Conservation (phyloP, 139 green algal species). For the Chlamydomonas incerta region DNA sequence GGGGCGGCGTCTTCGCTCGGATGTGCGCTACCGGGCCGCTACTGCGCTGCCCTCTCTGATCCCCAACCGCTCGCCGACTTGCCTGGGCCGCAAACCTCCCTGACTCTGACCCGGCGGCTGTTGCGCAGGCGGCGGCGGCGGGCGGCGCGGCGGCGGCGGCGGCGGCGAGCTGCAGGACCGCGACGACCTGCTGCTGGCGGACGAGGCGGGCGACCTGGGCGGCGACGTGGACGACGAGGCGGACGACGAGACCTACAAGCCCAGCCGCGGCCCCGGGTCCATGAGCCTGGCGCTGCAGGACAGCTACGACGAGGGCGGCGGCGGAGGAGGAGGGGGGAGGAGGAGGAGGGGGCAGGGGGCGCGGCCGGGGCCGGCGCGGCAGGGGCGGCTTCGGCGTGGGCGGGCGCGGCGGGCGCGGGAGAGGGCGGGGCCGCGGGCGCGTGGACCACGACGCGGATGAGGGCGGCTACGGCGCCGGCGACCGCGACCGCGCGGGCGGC, state of each 20-base stretch:
- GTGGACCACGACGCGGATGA: not conserved
- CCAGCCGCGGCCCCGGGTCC: conserved; percentile 29
- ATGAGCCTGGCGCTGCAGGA: conserved; percentile 1
- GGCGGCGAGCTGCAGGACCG: conserved; percentile 46
- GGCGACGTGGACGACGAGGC: conserved; percentile 47
- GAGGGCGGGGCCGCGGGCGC: conserved; percentile 12
- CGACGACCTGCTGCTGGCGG: conserved; percentile 66
- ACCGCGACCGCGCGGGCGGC: not conserved
- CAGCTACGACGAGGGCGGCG: conserved; percentile 32
- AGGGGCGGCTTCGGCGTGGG: conserved; percentile 10
- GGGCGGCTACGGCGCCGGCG: not conserved
- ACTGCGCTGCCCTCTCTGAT: too few species aligned
- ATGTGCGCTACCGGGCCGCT: too few species aligned
- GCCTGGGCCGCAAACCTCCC: too few species aligned
- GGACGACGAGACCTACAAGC: conserved; percentile 39
- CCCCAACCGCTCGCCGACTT: too few species aligned
- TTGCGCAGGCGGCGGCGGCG: too few species aligned
- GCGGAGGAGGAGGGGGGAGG: not conserved
- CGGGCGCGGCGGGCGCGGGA: conserved; percentile 25
- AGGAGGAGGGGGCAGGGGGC: not conserved
- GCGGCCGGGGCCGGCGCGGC: conserved; percentile 6
- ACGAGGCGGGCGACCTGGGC: conserved; percentile 54
- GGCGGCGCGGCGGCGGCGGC: too few species aligned
- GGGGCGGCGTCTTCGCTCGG: too few species aligned
- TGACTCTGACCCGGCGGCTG: too few species aligned